Evolutionary conservation across 2,329 filamentous ascomycete genomes (phyloP), one percentile per base, ranked within the genome.

Genomic region (Colletotrichum cuscutae): DNA sequence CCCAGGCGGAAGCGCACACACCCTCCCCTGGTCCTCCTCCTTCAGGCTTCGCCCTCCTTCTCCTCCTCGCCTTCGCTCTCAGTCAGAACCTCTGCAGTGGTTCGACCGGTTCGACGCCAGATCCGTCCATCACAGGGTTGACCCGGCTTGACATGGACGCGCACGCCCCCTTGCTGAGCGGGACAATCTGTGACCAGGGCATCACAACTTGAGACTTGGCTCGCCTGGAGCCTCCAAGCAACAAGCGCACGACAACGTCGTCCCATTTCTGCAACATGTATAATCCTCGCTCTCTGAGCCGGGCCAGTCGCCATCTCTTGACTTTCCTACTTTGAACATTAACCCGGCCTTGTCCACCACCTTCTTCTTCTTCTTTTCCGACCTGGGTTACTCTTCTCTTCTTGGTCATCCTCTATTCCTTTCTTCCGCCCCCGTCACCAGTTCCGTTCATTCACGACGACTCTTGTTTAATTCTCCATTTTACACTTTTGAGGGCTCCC

Each of bases 231-330:
- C 58, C 70, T 72, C 70, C 66, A 72, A 72, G 70, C 70, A 64
- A 61, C 60, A 46, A 70, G 56, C 70, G 56, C 66, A 72, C 66
- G 66, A 70, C 70, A 54, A 65, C 70, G 66, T 72, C 70, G 70
- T 72, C 66, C 70, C 70, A 71, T 72, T 72, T 69, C 65, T 70
- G 70, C 70, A 61, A 72, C 66, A 72, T 72, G 70, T 70, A 70
- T 57, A 65, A 72, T 61, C 70, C 66, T 70, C 70, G 70, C 67
- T 35, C 35, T 28, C 52, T 26, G 57, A 49, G 49, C 60, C 42
- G 56, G 30, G 9, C 22, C 35, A 54, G 32, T 70, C 42, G 60
- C 60, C 56, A 61, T 71, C 28, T 65, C 60, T 32, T 37, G 37
- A 26, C 61, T 72, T 63, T 67, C 61, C 61, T 69, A 57, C 65